Conservation (phyloP, 768 basidiomycete species). For the Hortiboletus campestris region DNA sequence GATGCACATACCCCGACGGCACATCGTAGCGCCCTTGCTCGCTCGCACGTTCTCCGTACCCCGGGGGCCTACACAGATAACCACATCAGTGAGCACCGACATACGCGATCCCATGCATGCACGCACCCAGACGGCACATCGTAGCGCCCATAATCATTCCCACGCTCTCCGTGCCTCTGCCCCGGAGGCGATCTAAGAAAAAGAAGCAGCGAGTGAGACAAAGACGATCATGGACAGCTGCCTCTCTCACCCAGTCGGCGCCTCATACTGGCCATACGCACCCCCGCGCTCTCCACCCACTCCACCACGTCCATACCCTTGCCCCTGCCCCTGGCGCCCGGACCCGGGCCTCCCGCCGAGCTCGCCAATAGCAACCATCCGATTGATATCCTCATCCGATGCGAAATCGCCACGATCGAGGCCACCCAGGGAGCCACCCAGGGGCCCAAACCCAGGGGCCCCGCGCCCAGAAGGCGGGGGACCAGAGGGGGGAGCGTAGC, state of each 20-base stretch:
- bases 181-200: conserved; percentile 10
- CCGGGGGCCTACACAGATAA: conserved; percentile 6
- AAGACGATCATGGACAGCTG: neutral
- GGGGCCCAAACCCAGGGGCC: neutral
- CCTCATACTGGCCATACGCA: neutral
- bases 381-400: conserved; percentile 25
- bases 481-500: conserved; percentile 3
- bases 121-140: conserved; percentile 4
- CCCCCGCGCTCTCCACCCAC: neutral
- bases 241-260: conserved; percentile 13
- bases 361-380: conserved; percentile 19
- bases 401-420: conserved; percentile 28
- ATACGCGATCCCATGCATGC: neutral
- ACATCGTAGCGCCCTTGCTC: conserved; percentile 9
- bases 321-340: neutral
- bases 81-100: neutral
- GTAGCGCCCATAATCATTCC: conserved; percentile 4
- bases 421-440: conserved; percentile 17
- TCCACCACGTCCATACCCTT: neutral
- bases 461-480: conserved; percentile 1
- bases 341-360: neutral
- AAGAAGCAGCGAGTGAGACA: neutral
- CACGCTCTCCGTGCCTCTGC: neutral
- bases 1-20: conserved; percentile 1
- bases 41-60: neutral